phyloP scores from a whole-genome alignment of 306 rosid species.

The Oemleria cerasiformis region DNA sequence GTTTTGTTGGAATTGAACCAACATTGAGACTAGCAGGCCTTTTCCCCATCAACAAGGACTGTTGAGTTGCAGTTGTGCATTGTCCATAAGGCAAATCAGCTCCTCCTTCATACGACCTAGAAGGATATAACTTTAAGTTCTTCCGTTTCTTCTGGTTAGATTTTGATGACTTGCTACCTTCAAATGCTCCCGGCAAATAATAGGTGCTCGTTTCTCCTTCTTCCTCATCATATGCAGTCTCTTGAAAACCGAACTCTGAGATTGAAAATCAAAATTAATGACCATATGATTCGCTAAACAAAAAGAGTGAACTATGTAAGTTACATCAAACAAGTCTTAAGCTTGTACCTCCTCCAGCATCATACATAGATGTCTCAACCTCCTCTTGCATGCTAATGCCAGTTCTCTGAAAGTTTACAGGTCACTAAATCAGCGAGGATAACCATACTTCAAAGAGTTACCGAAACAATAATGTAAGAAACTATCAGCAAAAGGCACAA shows the following conservation, averaged over 20 bases:
- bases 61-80: slow-evolving; percentile 57
- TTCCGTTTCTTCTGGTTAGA: slow-evolving; percentile 59
- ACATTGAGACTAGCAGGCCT: slow-evolving; percentile 75
- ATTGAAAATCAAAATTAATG: slow-evolving; percentile 19
- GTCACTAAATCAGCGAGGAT: slow-evolving; percentile 17
- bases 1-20: slow-evolving; percentile 78
- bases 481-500: neutral
- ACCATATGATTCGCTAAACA: slow-evolving; percentile 17
- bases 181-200: slow-evolving; percentile 59
- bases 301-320: slow-evolving; percentile 16
- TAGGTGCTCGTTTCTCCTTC: slow-evolving; percentile 72
- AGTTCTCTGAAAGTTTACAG: slow-evolving; percentile 58
- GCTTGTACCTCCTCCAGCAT: slow-evolving; percentile 64
- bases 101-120: slow-evolving; percentile 59
- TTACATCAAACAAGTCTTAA: slow-evolving; percentile 20
- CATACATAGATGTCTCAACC: slow-evolving; percentile 75
- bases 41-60: slow-evolving; percentile 51
- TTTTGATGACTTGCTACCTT: slow-evolving; percentile 54
- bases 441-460: neutral
- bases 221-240: slow-evolving; percentile 66
- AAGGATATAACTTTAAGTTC: slow-evolving; percentile 43
- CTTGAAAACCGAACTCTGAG: slow-evolving; percentile 61
- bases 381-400: slow-evolving; percentile 77
- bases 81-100: slow-evolving; percentile 64
- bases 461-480: neutral